A percentile compares a stretch with the other conserved stretches of the same genome.
These are phyloP conservation scores for Russula emetica DNA, from an alignment of 768 basidiomycete species.

Conservation along the genomic window DNA sequence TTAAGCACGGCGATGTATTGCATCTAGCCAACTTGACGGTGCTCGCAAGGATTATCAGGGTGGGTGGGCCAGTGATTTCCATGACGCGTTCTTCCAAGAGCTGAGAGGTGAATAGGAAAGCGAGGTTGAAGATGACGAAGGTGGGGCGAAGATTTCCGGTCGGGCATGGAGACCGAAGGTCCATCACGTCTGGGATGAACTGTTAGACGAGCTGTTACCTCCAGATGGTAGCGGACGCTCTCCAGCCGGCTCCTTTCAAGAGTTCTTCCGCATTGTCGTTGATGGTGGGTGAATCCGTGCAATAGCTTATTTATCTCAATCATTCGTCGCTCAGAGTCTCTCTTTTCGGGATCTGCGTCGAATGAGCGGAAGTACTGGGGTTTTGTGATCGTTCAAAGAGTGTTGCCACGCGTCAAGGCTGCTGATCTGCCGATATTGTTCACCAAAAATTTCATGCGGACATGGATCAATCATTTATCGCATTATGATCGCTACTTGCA, in stretches of 20 bases:
- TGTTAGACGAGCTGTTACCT: conserved; percentile 72
- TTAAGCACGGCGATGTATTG: conserved; percentile 71
- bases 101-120: conserved; percentile 25
- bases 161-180: conserved; percentile 84
- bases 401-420: conserved; percentile 61
- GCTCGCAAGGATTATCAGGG: conserved; percentile 79
- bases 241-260: conserved; percentile 67
- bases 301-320: conserved; percentile 9
- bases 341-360: conserved; percentile 82
- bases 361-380: conserved; percentile 92
- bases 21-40: conserved; percentile 63
- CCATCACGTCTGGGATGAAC: conserved; percentile 86
- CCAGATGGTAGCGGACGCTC: conserved; percentile 36
- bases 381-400: conserved; percentile 85
- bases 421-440: conserved; percentile 81
- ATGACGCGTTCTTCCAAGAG: neutral
- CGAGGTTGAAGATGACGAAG: conserved; percentile 51
- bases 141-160: conserved; percentile 45
- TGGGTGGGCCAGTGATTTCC: conserved; percentile 32
- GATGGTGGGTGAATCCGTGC: conserved; percentile 57
- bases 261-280: conserved; percentile 87
- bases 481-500: conserved; percentile 84
- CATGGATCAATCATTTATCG: conserved; percentile 94
- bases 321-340: conserved; percentile 53
- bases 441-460: conserved; percentile 92